Base-by-base conservation (phyloP, 345 rosid species). In the Barbarea vulgaris region DNA sequence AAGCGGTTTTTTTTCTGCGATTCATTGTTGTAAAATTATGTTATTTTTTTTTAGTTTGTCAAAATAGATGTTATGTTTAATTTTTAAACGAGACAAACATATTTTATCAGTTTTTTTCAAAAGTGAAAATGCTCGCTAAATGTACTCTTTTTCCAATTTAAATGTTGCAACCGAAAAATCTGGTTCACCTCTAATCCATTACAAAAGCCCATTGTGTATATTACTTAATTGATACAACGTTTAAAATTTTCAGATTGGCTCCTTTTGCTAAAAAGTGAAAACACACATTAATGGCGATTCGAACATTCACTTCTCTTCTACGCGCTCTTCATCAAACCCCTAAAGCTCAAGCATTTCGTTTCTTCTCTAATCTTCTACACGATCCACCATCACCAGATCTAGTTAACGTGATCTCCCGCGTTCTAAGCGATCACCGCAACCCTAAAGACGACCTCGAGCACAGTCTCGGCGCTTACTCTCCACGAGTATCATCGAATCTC, bases 391-490 rank as follows among this genome's bases (percentile, higher is more conserved):
- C 54, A 14, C 70, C 80, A 9, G 83, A 84, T 31, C 85, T 87
- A 34, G 89, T 91, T 1, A 88, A 84, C 79, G 89, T 87, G 54
- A 78, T 93, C 77, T 87, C 90, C 67, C 96, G 94, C 42, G 76
- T 89, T 13, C 80, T 91, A 7, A 91, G 97, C 65, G 97, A 91
- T 77, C 84, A 89, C 79, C 76, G 94, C 7, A 84, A 66, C 77
- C 96, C 96, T 9, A 88, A 85, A 63, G 90, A 89, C 55, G 96
- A 93, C 72, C 82, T 93, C 36, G 89, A 91, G 41, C 81, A 37
- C 81, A 80, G 87, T 42, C 93, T 88, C 6, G 36, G 18, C 34
- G 0, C 75, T 13, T 87, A 80, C 84, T 81, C 91, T 47, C 66
- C 91, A 0, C 81, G 42, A 17, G 44, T 93, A 1, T 88, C 97